A percentile compares a stretch with the other conserved stretches of the same genome.
Evolutionary conservation across 2,329 filamentous ascomycete genomes (phyloP).

Genomic region (Escovopsis weberi): DNA sequence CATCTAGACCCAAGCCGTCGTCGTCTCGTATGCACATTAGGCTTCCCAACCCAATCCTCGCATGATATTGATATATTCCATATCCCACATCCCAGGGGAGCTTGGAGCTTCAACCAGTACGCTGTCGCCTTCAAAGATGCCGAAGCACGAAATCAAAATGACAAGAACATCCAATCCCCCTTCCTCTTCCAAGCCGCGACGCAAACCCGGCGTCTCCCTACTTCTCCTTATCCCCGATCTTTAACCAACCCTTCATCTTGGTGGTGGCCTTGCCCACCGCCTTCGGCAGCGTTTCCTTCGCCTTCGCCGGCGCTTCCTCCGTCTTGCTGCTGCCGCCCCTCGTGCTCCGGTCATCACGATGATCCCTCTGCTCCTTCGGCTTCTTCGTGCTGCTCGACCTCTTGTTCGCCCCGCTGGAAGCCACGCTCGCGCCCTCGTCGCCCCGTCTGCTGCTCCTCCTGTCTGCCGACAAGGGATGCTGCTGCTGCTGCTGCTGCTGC

Average conservation of each 20-base stretch:
- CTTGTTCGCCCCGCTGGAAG: conserved; percentile 16
- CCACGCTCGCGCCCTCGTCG: conserved; percentile 19
- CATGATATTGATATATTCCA: too few relatives aligned
- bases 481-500: conserved; percentile 13
- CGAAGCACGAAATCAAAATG: not conserved
- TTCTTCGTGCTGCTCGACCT: conserved; percentile 18
- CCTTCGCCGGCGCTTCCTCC: conserved; percentile 18
- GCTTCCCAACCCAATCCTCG: too few relatives aligned
- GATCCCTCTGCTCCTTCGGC: conserved; percentile 15
- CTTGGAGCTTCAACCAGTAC: too few relatives aligned
- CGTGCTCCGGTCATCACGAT: too few relatives aligned
- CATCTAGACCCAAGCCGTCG: too few relatives aligned
- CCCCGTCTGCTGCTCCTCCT: conserved; percentile 4
- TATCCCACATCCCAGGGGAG: too few relatives aligned
- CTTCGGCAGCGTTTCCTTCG: conserved; percentile 13
- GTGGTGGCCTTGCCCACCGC: conserved; percentile 37
- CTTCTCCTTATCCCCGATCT: conserved; percentile 41
- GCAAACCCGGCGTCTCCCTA: not conserved
- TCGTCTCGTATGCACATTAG: too few relatives aligned
- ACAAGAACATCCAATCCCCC: not conserved
- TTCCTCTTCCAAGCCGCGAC: not conserved
- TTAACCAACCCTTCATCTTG: conserved; percentile 45
- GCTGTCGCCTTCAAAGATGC: not conserved
- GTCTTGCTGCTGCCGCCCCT: conserved; percentile 13
- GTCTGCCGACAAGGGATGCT: conserved; percentile 11